Evolutionary conservation across 2,329 filamentous ascomycete genomes (phyloP).

Genomic region (Scleromitrula shiraiana): DNA sequence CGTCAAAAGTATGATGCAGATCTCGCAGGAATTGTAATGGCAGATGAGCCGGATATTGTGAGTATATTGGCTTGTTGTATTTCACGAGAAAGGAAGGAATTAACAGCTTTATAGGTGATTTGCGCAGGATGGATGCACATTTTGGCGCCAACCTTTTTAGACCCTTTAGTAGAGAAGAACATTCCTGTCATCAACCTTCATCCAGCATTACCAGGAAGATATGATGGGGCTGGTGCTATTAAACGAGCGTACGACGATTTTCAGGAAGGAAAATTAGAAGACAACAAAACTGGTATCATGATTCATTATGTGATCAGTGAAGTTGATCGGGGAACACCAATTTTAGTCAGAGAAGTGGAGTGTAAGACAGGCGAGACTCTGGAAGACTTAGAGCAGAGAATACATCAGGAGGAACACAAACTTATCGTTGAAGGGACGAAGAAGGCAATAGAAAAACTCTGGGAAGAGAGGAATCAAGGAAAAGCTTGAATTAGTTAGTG

Average conservation of each 20-base stretch:
- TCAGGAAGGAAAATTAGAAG: conserved; percentile 51
- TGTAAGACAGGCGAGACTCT: conserved; percentile 57
- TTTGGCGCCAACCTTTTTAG: conserved; percentile 51
- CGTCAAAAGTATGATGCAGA: conserved; percentile 59
- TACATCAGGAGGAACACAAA: conserved; percentile 70
- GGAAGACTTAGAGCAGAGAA: conserved; percentile 59
- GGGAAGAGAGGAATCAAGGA: conserved; percentile 20
- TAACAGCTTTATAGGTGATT: conserved; percentile 37
- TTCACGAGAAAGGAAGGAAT: not conserved
- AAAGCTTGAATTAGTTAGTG: no score
- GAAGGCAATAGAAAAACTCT: conserved; percentile 37
- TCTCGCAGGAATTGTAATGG: conserved; percentile 51
- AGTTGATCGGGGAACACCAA: conserved; percentile 71
- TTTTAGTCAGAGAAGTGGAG: conserved; percentile 62
- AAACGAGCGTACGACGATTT: conserved; percentile 70
- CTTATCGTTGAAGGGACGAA: conserved; percentile 69
- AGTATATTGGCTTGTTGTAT: not conserved
- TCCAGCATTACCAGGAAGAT: conserved; percentile 58
- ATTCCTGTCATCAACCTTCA: conserved; percentile 62
- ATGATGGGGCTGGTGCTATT: conserved; percentile 72
- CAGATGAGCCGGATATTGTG: conserved; percentile 41
- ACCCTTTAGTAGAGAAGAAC: conserved; percentile 44
- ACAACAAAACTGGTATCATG: conserved; percentile 73
- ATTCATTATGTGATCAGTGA: conserved; percentile 75
- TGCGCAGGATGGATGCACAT: conserved; percentile 68